Evolutionary conservation across 345 rosid species (phyloP), one percentile per base, ranked within the genome.

Genomic region (Brassica nigra): DNA sequence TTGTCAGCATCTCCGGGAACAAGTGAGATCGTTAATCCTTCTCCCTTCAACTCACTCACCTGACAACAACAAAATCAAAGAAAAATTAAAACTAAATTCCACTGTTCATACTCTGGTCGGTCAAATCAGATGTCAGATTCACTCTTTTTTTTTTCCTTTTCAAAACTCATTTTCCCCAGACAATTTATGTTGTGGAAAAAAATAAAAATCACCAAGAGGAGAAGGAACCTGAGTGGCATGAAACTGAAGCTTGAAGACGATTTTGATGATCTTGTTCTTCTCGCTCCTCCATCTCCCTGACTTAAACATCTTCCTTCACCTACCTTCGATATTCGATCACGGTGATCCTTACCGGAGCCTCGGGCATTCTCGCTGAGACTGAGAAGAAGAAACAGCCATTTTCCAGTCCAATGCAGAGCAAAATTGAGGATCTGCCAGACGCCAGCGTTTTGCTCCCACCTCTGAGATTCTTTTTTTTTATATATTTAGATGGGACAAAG

Each of bases 1-100:
- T n/a, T n/a, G n/a, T n/a, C n/a, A n/a, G n/a, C 93, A 78, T 91
- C 93, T 27, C 90, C 97, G 14, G 97, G 97, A 80, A 95, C 88
- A 82, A 96, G 71, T 18, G 93, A 90, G 62, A 96, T 73, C 80
- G 85, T 84, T 77, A 93, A 83, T 12, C 89, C 88, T n/a, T 96
- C 84, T 76, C 87, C 88, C 73, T 93, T 95, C 78, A 90, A 76
- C 77, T 74, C 81, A 10, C 90, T 89, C 83, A 95, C 94, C 99
- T 92, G 87, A 74, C 62, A 2, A 66, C 31, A 74, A 55, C 57
- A 10, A 83, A 27, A 27, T 4, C 3, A 34, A 65, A 12, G 3
- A n/a, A 29, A 55, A 47, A 1, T 4, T n/a, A 52, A n/a, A 30
- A 27, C 5, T 28, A 10, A 73, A 57, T 0, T 39, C 6, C 39